Evolutionary conservation across 2,329 filamentous ascomycete species (phyloP).

Genomic region (Dactylellina cionopaga): DNA sequence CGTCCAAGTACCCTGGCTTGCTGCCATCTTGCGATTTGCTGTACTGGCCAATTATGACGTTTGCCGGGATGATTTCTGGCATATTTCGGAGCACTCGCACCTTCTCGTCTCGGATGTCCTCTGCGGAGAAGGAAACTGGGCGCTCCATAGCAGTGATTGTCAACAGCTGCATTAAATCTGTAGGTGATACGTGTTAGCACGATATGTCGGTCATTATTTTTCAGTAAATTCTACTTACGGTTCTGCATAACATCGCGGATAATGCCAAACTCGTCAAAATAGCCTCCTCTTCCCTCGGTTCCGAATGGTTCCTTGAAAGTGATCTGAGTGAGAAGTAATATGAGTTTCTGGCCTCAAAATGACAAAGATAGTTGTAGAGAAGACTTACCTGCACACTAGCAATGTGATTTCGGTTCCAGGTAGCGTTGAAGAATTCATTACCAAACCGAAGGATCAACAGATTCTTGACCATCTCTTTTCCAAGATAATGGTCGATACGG

Average conservation of each 20-base stretch:
- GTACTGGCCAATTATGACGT: conserved; percentile 99
- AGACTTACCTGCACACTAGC: conserved; percentile 81
- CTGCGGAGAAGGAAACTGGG: conserved; percentile 95
- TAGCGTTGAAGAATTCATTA: conserved; percentile 97
- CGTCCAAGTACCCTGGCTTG: conserved; percentile 98
- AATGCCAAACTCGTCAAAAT: conserved; percentile 99
- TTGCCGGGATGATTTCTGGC: conserved; percentile 95
- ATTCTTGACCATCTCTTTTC: conserved; percentile 99
- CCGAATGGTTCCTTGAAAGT: conserved; percentile 99
- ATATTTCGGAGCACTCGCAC: conserved; percentile 94
- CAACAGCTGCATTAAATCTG: conserved; percentile 89
- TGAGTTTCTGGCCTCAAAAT: no score
- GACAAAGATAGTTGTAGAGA: no score
- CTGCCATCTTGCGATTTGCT: conserved; percentile 93
- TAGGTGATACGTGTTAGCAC: neutral
- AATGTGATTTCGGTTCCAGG: conserved; percentile 99
- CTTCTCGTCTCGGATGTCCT: conserved; percentile 99
- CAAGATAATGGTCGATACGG: conserved; percentile 98
- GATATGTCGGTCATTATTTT: neutral
- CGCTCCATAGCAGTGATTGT: conserved; percentile 98
- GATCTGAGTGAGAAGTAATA: no score
- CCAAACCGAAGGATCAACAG: conserved; percentile 97
- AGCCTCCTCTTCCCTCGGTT: conserved; percentile 95
- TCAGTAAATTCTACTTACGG: conserved; percentile 65
- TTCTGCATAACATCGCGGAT: conserved; percentile 99